phyloP scores from a whole-genome alignment of 176 grass and related monocot species.

The Lolium perenne region DNA sequence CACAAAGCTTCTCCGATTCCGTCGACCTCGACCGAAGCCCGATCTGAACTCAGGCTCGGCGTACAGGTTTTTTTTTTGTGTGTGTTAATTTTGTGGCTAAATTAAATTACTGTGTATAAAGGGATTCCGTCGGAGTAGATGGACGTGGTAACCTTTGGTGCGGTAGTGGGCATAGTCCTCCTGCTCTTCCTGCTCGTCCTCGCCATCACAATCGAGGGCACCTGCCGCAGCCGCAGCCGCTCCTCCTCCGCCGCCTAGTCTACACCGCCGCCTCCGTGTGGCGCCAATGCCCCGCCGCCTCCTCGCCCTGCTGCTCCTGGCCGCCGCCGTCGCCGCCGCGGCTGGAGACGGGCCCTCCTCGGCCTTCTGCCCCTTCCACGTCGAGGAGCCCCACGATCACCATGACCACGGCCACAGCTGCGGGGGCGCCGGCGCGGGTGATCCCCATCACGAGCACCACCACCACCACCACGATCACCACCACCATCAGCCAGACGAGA shows the following conservation, averaged over 20 bases:
- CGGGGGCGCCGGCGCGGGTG: slow-evolving; percentile 2
- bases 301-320: slow-evolving; percentile 45
- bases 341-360: slow-evolving; percentile 41
- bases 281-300: slow-evolving; percentile 32
- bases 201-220: slow-evolving; percentile 69
- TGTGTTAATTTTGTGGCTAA: slow-evolving; percentile 5
- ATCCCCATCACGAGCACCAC: slow-evolving; percentile 41
- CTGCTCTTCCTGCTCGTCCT: slow-evolving; percentile 65
- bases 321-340: slow-evolving; percentile 7
- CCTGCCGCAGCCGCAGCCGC: slow-evolving; percentile 69
- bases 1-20: slow-evolving; percentile 32
- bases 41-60: slow-evolving; percentile 10
- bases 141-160: slow-evolving; percentile 76
- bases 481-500: slow-evolving; percentile 54
- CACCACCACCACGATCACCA: slow-evolving; percentile 39
- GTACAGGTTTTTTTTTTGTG: not conserved
- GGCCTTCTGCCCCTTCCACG: slow-evolving; percentile 56
- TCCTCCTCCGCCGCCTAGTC: slow-evolving; percentile 42
- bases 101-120: slow-evolving; percentile 32
- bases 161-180: slow-evolving; percentile 64
- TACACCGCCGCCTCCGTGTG: not conserved
- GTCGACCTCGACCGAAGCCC: not conserved
- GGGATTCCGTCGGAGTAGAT: slow-evolving; percentile 14
- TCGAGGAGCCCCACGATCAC: slow-evolving; percentile 37
- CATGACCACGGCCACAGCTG: slow-evolving; percentile 49